A percentile compares a stretch with the other conserved stretches of the same genome.
These are phyloP conservation scores for Lentithecium fluviatile DNA, from an alignment of 495 filamentous ascomycete species.

Conservation along the genomic window DNA sequence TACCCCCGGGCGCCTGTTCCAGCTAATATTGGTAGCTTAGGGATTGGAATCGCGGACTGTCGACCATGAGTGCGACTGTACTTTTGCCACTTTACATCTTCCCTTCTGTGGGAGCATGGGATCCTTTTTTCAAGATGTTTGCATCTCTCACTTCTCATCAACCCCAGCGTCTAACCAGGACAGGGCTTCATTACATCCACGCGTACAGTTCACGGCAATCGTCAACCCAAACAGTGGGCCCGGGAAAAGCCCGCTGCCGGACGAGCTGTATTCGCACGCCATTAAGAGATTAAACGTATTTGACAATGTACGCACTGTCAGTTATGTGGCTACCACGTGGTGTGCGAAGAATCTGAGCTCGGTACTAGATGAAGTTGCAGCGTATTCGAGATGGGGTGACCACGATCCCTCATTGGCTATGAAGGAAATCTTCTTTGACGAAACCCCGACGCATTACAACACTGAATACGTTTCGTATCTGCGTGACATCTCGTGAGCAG, in stretches of 20 bases:
- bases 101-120: constrained; percentile 33
- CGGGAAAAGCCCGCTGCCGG: constrained; percentile 30
- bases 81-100: constrained; percentile 37
- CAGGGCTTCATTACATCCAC: constrained; percentile 29
- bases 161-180: constrained; percentile 13
- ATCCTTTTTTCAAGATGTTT: constrained; percentile 32
- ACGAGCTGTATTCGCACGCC: constrained; percentile 30
- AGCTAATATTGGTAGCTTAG: no score
- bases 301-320: constrained; percentile 35
- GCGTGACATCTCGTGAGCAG: constrained; percentile 37
- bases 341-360: constrained; percentile 24
- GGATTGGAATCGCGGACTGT: background rate
- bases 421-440: constrained; percentile 35
- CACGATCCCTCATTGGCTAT: constrained; percentile 24
- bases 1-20: no score
- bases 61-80: constrained; percentile 17
- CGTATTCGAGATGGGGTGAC: constrained; percentile 26
- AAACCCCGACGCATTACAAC: constrained; percentile 36
- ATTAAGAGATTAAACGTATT: constrained; percentile 31
- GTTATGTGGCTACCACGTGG: constrained; percentile 38
- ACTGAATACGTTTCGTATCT: constrained; percentile 40
- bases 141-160: background rate
- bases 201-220: constrained; percentile 37
- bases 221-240: constrained; percentile 37
- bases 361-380: constrained; percentile 28